Evolutionary conservation across 1,284 basidiomycete genomes (phyloP), one percentile per base, ranked within the genome.

Genomic region (Fomitopsis schrenkii): DNA sequence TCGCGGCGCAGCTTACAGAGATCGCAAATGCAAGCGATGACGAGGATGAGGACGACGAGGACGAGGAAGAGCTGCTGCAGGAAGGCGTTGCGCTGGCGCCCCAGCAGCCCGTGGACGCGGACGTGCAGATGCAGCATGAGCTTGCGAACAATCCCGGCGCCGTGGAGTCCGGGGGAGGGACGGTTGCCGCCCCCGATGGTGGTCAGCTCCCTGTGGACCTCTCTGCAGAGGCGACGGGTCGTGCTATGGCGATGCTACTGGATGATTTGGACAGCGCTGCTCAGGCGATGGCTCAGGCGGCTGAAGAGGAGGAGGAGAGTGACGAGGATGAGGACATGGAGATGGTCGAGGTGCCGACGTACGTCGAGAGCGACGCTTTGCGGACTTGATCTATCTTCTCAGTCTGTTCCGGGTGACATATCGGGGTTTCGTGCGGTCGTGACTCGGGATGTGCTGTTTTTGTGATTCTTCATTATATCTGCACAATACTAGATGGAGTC

Each of bases 1-100:
- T 89, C 35, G 85, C 87, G 1, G 83, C 83, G 3, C 87, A 89
- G 66, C 71, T 89, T 12, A 80, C 79, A 17, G 87, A 86, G 68
- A 76, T 88, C 48, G 81, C 79, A 30, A 78, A 82, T 35, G 73
- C 74, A 12, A 72, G 71, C 35, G 67, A 67, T 26, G 77, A 74
- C 2, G 76, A 76, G 19, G 73, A 70, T 36, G 66, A 69, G 28
- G 69, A 64, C 8, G 61, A 60, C 12, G 74, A 69, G 48, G 71
- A 66, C 3, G 41, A 30, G n/a, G 50, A 36, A 7, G 35, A 12
- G 6, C 28, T 26, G 45, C 17, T 8, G 22, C 28, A n/a, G 45
- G 19, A 46, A 26, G 45, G 1, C 19, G 19, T 3, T 28, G 7
- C 8, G 10, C 45, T 3, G n/a, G 48, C 28, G 12, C 28, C 5